phyloP scores from a whole-genome alignment of 345 rosid species.

The Euphorbia lathyris region DNA sequence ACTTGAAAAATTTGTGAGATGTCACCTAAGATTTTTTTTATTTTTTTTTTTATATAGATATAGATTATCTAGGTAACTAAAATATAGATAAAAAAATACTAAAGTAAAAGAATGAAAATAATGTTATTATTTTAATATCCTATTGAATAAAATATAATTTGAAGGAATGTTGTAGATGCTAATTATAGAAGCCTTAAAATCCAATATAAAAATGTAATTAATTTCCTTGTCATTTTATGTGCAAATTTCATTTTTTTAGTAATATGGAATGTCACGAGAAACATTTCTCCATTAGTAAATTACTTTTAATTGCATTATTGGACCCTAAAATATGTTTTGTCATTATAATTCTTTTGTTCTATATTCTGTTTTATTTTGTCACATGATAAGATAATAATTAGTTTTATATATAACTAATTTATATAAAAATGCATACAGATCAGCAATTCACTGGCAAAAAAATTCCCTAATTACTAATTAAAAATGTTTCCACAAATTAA shows the following conservation, averaged over 20 bases:
- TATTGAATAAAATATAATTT: not conserved
- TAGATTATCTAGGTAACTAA: no score
- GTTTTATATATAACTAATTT: not conserved
- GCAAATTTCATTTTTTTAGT: conserved; percentile 13
- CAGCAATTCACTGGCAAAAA: conserved; percentile 24
- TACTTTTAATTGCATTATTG: conserved; percentile 25
- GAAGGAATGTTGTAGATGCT: not conserved
- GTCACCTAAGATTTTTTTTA: no score
- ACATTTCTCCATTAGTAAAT: conserved; percentile 37
- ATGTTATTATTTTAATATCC: not conserved
- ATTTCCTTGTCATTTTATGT: conserved; percentile 3
- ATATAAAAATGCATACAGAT: conserved; percentile 23
- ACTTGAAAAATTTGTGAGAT: no score
- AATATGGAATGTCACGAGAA: conserved; percentile 49
- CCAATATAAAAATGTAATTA: not conserved
- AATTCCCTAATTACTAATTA: conserved; percentile 9
- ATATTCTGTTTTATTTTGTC: conserved; percentile 27
- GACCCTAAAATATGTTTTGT: conserved; percentile 23
- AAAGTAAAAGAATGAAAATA: no score
- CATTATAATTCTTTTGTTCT: conserved; percentile 16
- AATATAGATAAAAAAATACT: no score
- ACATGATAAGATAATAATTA: conserved; percentile 15
- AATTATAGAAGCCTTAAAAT: not conserved
- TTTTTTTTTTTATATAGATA: no score
- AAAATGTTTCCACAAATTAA: not conserved